Base-by-base conservation (phyloP, 2,329 filamentous ascomycete species). In the Xylaria sp. region DNA sequence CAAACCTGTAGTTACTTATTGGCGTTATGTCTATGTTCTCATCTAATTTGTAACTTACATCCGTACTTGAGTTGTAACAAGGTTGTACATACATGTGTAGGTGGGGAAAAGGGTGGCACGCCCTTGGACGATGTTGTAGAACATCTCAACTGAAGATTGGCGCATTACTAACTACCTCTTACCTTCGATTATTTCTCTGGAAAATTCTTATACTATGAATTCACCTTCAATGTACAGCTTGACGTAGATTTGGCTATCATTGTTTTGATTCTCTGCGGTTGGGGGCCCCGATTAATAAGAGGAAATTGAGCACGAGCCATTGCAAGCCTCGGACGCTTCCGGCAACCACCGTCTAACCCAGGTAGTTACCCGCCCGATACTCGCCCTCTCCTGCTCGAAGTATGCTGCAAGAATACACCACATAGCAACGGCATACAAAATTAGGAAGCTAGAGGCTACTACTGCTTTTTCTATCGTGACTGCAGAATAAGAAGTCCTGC, bases 251-350 rank as follows among this genome's bases (percentile, higher is more conserved):
- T 17, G 11, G 26, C 48, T 28, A 15, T 31, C 5, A n/a, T 51
- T 9, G 0, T 17, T 4, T 23, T 23, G 23, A 2, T 51, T 51
- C n/a, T n/a, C n/a, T n/a, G n/a, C n/a, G n/a, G n/a, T n/a, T n/a
- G n/a, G 13, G 13, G 15, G 23, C 23, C 13, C 17, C 9, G 9
- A 23, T 1, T 49, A 26, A 4, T 10, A 36, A 57, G 54, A 46
- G 15, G 15, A 56, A 49, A 31, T 15, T n/a, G 15, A 51, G 26
- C 48, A 51, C 48, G 31, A 51, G 28, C 61, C 54, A 20, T 20
- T 11, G 36, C 36, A 46, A 33, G 59, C 28, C 48, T 64, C 58
- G 28, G 64, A 69, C 60, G 67, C 56, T 69, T 67, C 49, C 64
- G 64, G 67, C 64, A 61, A 38, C 33, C 7, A 33, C 33, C 7